Conservation (phyloP, 1,284 basidiomycete genomes). For the Coriolopsis trogii region DNA sequence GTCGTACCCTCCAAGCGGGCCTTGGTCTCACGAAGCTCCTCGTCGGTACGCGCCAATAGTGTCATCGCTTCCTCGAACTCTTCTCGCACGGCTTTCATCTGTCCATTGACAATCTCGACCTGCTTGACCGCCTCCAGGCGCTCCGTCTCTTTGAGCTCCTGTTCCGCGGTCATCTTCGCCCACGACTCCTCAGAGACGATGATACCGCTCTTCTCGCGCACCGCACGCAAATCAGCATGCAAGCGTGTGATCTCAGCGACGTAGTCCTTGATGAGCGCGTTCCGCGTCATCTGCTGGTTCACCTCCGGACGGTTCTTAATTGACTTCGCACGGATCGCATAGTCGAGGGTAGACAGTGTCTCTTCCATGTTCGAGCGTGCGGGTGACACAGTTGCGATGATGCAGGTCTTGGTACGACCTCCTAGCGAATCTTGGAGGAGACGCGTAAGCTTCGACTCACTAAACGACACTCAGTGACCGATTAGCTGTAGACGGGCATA, state of each 20-base stretch:
- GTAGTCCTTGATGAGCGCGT: constrained; percentile 93
- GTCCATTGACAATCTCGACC: constrained; percentile 81
- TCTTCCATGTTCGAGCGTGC: constrained; percentile 95
- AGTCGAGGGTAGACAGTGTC: constrained; percentile 97
- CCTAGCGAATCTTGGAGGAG: constrained; percentile 98
- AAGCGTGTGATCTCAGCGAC: constrained; percentile 94
- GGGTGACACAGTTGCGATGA: constrained; percentile 95
- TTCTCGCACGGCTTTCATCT: constrained; percentile 79
- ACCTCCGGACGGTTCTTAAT: constrained; percentile 96
- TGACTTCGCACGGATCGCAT: constrained; percentile 94
- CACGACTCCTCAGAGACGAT: constrained; percentile 90
- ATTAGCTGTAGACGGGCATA: not conserved
- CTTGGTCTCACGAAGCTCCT: constrained; percentile 72
- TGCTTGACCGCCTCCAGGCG: constrained; percentile 82
- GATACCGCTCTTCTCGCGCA: constrained; percentile 94
- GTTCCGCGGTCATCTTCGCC: constrained; percentile 79
- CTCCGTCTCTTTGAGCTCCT: constrained; percentile 76
- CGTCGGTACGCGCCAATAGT: constrained; percentile 72
- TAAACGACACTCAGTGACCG: constrained; percentile 30
- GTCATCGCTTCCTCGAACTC: constrained; percentile 90
- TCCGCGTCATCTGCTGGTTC: constrained; percentile 93
- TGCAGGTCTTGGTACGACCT: constrained; percentile 97
- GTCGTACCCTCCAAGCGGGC: constrained; percentile 59
- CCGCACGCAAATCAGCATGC: constrained; percentile 88
- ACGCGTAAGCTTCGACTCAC: constrained; percentile 93